Percentiles rank a stretch among this genome's conserved stretches.
Conservation (phyloP, 768 basidiomycete genomes). For the Boletus rubroflammeus region DNA sequence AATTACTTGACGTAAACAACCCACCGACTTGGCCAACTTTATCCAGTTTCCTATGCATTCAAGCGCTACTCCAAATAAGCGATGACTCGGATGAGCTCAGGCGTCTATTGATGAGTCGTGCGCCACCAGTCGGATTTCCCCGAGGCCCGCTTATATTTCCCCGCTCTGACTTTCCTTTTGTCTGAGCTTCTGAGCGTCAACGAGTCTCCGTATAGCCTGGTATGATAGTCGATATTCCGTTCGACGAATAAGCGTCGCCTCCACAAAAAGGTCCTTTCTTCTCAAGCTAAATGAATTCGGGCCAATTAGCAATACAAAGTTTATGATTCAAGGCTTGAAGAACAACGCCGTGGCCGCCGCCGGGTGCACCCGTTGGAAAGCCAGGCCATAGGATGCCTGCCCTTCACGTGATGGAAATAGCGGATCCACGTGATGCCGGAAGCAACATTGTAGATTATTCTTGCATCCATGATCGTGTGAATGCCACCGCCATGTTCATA, state of each 20-base stretch:
- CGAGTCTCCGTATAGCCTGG: not conserved
- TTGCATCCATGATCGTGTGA: not conserved
- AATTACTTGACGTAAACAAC: constrained; percentile 5
- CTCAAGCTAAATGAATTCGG: not conserved
- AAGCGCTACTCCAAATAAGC: not conserved
- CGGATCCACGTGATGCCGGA: not conserved
- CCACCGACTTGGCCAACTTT: not conserved
- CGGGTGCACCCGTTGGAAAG: not conserved
- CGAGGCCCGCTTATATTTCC: not conserved
- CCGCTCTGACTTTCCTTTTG: constrained; percentile 4
- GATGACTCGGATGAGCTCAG: not conserved
- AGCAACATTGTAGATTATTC: too few relatives aligned
- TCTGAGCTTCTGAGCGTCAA: constrained; percentile 14
- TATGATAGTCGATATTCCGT: not conserved
- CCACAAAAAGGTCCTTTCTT: not conserved
- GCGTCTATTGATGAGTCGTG: not conserved
- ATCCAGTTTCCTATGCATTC: not conserved
- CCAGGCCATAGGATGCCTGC: too few relatives aligned
- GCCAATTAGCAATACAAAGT: not conserved
- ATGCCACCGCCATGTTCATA: not conserved
- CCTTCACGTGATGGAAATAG: not conserved
- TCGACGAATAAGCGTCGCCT: constrained; percentile 20
- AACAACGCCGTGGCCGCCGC: not conserved
- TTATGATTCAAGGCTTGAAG: not conserved
- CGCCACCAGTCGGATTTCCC: not conserved